Base-by-base conservation (phyloP, 306 rosid genomes). In the Medicago truncatula region DNA sequence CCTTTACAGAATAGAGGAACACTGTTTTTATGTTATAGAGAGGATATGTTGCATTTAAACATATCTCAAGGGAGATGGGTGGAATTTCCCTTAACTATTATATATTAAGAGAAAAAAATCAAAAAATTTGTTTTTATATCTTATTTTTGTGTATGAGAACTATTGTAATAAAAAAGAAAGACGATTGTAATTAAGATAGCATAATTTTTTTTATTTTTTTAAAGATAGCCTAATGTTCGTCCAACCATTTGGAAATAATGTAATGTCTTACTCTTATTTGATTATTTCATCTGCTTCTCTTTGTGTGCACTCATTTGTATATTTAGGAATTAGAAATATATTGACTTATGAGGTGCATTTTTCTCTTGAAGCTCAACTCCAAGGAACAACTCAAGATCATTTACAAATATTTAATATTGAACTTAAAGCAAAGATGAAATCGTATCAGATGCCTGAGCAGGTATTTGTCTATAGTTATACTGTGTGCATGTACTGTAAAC, bases 361-460 rank as follows among this genome's bases (percentile, higher is more conserved):
- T 74, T 79, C 31, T 74, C 75, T 38, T 85, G 87, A 52, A 96
- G 99, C 99, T 56, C 98, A 90, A 92, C 96, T 92, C 47, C 99
- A 90, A 86, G 99, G 99, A 73, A 89, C 99, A 20, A 96, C 84
- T 80, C 99, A 96, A 84, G 99, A 96, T 78, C 99, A 96, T 87
- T 86, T 96, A 16, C 99, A 96, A 81, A 92, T 96, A 77, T 96
- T 96, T 78, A 96, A 96, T 82, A 96, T 96, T 58, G 99, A 96
- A 89, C 68, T 88, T 96, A 96, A 96, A 85, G 84, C 99, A 21
- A 96, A 92, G 85, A 81, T 96, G 90, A 96, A 96, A 82, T 96
- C 99, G 7, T 73, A 92, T 85, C 86, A 89, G 81, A 90, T 96
- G 99, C 93, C 99, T 15, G 99, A 96, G 89, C 99, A 96, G 98